A percentile compares a stretch with the other conserved stretches of the same genome.
Conservation (phyloP, 768 basidiomycete species). For the Bullera alba region DNA sequence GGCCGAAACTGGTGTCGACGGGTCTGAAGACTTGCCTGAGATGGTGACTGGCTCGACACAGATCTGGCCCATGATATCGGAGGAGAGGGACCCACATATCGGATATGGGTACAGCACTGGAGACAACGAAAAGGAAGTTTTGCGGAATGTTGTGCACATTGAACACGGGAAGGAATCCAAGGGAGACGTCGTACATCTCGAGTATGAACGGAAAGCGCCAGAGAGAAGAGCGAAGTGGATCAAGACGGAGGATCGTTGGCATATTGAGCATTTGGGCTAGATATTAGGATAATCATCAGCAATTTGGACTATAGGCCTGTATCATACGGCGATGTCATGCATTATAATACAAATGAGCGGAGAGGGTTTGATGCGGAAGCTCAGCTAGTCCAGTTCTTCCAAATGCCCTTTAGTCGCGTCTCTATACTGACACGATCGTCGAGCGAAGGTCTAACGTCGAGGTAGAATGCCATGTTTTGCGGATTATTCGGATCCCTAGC, state of each 20-base stretch:
- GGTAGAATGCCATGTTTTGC: constrained; percentile 65
- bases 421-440: constrained; percentile 90
- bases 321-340: too few relatives aligned
- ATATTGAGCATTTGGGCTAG: too few relatives aligned
- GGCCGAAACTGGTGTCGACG: not conserved
- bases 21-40: constrained; percentile 8
- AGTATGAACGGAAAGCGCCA: not conserved
- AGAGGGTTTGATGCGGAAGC: too few relatives aligned
- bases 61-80: not conserved
- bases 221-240: too few relatives aligned
- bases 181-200: not conserved
- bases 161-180: not conserved
- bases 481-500: constrained; percentile 36
- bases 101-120: too few relatives aligned
- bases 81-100: too few relatives aligned
- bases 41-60: constrained; percentile 9
- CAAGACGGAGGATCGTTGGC: too few relatives aligned
- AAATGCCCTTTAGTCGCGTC: constrained; percentile 65
- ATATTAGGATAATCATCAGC: too few relatives aligned
- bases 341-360: too few relatives aligned
- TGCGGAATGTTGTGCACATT: not conserved
- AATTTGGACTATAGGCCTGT: too few relatives aligned
- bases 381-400: constrained; percentile 35
- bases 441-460: constrained; percentile 88
- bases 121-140: too few relatives aligned